phyloP scores from a whole-genome alignment of 805 yeast species.

The Jamesozyma jinghongensis region DNA sequence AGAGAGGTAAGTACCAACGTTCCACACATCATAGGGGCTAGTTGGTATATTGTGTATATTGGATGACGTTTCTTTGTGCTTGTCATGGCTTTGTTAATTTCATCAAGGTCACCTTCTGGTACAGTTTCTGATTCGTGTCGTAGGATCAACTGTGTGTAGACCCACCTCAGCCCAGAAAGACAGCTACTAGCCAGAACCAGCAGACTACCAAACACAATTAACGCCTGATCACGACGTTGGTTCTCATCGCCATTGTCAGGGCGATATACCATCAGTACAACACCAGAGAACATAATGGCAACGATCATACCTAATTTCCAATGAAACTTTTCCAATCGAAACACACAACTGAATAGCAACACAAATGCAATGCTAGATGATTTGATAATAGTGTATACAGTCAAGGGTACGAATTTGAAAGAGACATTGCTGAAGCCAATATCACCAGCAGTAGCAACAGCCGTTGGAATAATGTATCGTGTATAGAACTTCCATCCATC shows the following conservation, averaged over 20 bases:
- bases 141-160: conserved; percentile 76
- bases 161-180: conserved; percentile 91
- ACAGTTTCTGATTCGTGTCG: conserved; percentile 38
- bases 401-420: conserved; percentile 65
- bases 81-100: neutral
- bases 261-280: conserved; percentile 73
- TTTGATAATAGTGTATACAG: conserved; percentile 88
- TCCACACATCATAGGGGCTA: conserved; percentile 77
- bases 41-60: conserved; percentile 68
- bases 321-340: conserved; percentile 66
- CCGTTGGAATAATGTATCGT: conserved; percentile 66
- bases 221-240: conserved; percentile 8
- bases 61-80: conserved; percentile 46
- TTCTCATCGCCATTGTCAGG: conserved; percentile 24
- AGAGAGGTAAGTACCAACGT: conserved; percentile 55
- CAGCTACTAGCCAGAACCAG: conserved; percentile 71
- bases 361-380: conserved; percentile 86
- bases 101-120: neutral
- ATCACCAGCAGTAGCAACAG: conserved; percentile 83
- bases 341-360: conserved; percentile 73
- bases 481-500: conserved; percentile 34
- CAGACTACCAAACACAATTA: conserved; percentile 47
- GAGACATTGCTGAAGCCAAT: conserved; percentile 88
- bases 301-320: conserved; percentile 64
- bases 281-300: conserved; percentile 71